Base-by-base conservation (phyloP, 495 filamentous ascomycete species). In the Tuber aestivum region DNA sequence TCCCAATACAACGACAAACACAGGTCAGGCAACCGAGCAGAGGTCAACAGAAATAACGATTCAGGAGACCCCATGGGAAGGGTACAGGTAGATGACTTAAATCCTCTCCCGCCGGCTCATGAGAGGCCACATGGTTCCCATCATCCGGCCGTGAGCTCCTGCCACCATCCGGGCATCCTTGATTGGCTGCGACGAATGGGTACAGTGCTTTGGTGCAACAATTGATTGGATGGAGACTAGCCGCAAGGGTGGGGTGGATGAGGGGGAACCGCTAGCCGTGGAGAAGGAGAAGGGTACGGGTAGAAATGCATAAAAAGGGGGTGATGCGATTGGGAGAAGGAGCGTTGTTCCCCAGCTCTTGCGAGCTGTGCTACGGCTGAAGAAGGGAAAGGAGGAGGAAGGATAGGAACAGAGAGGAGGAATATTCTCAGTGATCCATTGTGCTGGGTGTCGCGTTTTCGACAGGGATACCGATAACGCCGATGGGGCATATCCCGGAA, bases 391-490 rank as follows among this genome's bases (percentile, higher is more conserved):
- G 56, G 56, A 65, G 56, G 2, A 65, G 56, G 14, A 35, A 35
- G 27, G 27, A 35, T 35, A 32, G 38, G 38, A 40, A 40, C 38
- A 40, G 14, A 65, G 56, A 65, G 50, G 56, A 65, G 27, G 27
- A 65, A 35, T 8, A 16, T 32, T 65, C 27, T 65, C 56, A 27
- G 56, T 56, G 56, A 35, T 14, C 56, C 56, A 65, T 16, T 65
- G 27, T 4, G 16, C 27, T 65, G 56, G 56, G 56, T 32, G 3
- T 4, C 56, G 56, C 27, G 27, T 6, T 65, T 32, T 65, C 56
- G 56, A 65, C 56, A 65, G 27, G 56, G 56, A 65, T 65, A 65
- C 3, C 56, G 56, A 65, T 65, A 65, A 65, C 56, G 14, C 56
- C 27, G 56, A 61, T 65, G 14, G 27, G 56, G 50, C 50, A 27